Conservation (phyloP, 441 rosid species). For the Rhodomyrtus psidioides region DNA sequence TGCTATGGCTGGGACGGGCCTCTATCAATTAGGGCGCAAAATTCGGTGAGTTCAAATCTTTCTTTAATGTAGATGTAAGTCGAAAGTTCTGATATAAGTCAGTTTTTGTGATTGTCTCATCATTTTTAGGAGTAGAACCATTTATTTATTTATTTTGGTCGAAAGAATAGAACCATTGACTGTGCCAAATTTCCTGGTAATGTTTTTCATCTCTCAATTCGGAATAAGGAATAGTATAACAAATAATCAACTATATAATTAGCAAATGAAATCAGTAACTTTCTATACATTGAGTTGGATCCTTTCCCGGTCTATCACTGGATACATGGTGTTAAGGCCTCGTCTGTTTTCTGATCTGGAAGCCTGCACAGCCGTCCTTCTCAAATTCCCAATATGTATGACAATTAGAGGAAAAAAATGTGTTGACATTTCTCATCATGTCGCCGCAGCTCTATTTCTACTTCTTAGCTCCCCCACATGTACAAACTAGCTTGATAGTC, state of each 20-base stretch:
- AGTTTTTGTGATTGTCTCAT: neutral
- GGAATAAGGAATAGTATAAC: neutral
- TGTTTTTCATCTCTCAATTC: neutral
- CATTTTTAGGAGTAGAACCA: neutral
- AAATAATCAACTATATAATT: neutral
- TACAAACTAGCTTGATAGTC: neutral
- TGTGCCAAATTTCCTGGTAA: neutral
- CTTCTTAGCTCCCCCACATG: neutral
- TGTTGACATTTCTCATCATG: neutral
- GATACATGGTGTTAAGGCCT: neutral
- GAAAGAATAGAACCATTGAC: neutral
- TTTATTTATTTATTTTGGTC: no score
- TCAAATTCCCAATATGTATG: neutral
- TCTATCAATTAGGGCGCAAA: constrained; percentile 82
- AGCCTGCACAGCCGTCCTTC: neutral
- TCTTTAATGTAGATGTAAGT: neutral
- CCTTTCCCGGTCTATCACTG: neutral
- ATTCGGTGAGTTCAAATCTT: constrained; percentile 43
- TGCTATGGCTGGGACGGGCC: constrained; percentile 85
- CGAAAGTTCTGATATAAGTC: neutral
- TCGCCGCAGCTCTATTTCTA: neutral
- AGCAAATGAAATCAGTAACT: neutral
- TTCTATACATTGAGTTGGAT: neutral
- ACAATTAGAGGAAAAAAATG: neutral
- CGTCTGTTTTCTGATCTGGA: neutral